These are phyloP conservation scores for Citrullus amarus DNA, from an alignment of 306 rosid species.

Conservation along the genomic window DNA sequence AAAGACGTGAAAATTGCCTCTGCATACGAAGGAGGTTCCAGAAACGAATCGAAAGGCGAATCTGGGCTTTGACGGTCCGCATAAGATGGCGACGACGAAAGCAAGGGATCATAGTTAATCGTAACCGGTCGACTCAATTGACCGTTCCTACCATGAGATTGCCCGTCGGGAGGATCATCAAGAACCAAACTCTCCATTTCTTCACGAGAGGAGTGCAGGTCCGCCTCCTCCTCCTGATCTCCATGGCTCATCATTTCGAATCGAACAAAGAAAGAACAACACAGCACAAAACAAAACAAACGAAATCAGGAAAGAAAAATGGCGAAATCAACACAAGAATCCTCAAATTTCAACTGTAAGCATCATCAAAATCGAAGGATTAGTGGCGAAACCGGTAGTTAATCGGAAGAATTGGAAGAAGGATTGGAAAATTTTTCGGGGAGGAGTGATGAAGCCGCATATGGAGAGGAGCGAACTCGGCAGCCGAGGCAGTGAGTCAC, in stretches of 20 bases:
- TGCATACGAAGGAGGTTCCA: conserved; percentile 32
- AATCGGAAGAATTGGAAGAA: neutral
- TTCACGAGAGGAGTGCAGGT: conserved; percentile 17
- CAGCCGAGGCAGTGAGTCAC: conserved; percentile 4
- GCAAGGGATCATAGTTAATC: conserved; percentile 12
- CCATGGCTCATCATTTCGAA: conserved; percentile 24
- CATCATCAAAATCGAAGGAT: neutral
- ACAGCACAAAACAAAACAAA: neutral
- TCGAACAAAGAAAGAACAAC: neutral
- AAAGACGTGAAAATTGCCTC: conserved; percentile 31
- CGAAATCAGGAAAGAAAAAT: neutral
- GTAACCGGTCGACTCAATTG: neutral
- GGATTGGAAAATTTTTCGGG: neutral
- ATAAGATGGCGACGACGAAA: conserved; percentile 7
- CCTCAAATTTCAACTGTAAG: neutral
- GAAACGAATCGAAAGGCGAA: conserved; percentile 19
- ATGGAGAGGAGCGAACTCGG: neutral
- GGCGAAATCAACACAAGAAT: neutral
- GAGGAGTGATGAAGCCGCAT: neutral
- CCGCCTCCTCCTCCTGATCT: conserved; percentile 10
- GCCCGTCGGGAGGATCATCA: conserved; percentile 24
- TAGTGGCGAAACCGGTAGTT: neutral
- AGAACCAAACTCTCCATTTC: conserved; percentile 35
- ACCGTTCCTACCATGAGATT: conserved; percentile 2
- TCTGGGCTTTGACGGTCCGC: conserved; percentile 16